Evolutionary conservation across 106 monocot species (phyloP).

Genomic region (Dendrobium huoshanense): DNA sequence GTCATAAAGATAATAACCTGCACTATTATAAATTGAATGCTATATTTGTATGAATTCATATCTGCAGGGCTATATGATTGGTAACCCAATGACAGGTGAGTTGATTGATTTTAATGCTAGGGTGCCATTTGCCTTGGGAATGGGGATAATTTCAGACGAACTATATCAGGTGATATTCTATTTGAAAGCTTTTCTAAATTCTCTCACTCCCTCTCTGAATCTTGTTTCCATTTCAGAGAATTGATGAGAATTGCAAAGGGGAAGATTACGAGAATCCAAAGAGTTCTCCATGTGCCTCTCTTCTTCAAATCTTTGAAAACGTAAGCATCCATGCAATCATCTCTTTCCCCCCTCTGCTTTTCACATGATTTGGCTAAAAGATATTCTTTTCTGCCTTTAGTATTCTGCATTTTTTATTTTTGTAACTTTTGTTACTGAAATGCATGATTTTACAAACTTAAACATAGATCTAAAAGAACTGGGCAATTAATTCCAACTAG

Average conservation of each 20-base stretch:
- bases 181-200: too few relatives aligned
- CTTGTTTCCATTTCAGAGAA: background rate
- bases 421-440: too few relatives aligned
- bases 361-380: too few relatives aligned
- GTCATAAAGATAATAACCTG: too few relatives aligned
- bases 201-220: background rate
- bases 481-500: too few relatives aligned
- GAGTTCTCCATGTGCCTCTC: background rate
- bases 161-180: slow-evolving; percentile 25
- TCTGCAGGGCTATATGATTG: slow-evolving; percentile 41
- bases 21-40: too few relatives aligned
- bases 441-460: too few relatives aligned
- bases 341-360: too few relatives aligned
- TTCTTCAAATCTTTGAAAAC: background rate
- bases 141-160: slow-evolving; percentile 41
- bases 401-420: too few relatives aligned
- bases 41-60: too few relatives aligned
- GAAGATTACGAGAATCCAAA: background rate
- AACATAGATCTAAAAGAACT: too few relatives aligned
- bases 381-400: too few relatives aligned
- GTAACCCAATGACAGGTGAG: slow-evolving; percentile 28
- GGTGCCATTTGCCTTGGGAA: slow-evolving; percentile 5
- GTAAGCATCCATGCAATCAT: background rate
- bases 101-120: slow-evolving; percentile 4
- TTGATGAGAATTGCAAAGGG: background rate